Evolutionary conservation across 768 basidiomycete species (phyloP).

Genomic region (Tulasnella sp.): DNA sequence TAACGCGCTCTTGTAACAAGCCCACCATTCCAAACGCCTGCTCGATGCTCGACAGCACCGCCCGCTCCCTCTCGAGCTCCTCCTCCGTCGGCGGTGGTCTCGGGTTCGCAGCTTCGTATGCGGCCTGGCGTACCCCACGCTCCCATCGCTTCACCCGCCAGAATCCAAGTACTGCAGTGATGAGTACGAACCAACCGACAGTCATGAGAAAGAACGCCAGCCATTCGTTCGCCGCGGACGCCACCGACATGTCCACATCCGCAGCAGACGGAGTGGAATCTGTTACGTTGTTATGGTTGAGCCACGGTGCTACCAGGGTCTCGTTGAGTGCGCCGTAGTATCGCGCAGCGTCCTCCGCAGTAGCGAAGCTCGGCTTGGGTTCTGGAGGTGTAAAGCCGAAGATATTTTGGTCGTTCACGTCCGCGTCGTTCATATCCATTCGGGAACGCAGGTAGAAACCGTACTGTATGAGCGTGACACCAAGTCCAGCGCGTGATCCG

Average conservation of each 20-base stretch:
- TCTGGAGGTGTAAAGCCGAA: constrained; percentile 10
- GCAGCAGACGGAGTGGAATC: neutral
- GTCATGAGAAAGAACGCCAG: constrained; percentile 88
- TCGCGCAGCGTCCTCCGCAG: constrained; percentile 15
- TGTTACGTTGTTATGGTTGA: constrained; percentile 3
- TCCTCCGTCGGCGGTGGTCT: constrained; percentile 33
- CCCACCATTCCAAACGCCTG: constrained; percentile 38
- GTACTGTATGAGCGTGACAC: constrained; percentile 87
- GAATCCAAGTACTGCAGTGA: constrained; percentile 72
- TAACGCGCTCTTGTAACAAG: no score
- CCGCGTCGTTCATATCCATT: constrained; percentile 18
- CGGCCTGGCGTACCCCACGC: constrained; percentile 43
- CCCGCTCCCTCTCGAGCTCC: constrained; percentile 42
- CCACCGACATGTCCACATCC: constrained; percentile 1
- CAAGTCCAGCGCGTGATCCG: constrained; percentile 91
- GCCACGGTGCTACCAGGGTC: neutral
- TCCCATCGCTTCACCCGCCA: constrained; percentile 85
- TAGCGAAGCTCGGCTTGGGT: constrained; percentile 15
- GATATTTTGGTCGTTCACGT: constrained; percentile 3
- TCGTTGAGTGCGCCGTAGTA: constrained; percentile 11
- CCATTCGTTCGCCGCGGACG: constrained; percentile 61
- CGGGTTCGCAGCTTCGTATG: constrained; percentile 16
- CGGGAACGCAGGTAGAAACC: constrained; percentile 59
- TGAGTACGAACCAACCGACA: constrained; percentile 83
- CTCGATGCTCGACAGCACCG: constrained; percentile 42